Evolutionary conservation across 345 rosid genomes (phyloP), one percentile per base, ranked within the genome.

Genomic region (Mercurialis annua): DNA sequence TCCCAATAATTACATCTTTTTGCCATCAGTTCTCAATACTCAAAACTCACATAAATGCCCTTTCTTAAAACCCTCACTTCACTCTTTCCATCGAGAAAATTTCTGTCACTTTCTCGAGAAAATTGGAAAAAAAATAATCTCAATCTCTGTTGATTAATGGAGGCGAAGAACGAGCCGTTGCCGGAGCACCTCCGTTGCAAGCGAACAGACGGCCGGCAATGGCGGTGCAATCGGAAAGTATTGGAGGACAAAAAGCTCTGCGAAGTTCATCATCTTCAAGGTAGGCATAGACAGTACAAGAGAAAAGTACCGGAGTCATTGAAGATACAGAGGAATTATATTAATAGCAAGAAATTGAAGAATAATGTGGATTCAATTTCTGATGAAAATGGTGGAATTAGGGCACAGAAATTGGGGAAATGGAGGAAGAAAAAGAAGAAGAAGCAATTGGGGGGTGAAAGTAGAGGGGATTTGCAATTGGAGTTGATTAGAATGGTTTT

Each of bases 151-250:
- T 46, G 54, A 42, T 56, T 0, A 59, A 79, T 81, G 83, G 44
- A 40, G 44, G 81, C 71, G 70, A 83, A 49, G 33, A 87, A 76
- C 27, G 79, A 62, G 51, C 38, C 74, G 16, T 70, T 85, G 49
- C 92, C 97, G 21, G 97, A 94, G 74, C 84, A 89, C 75, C 84
- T 86, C 31, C 90, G 98, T 62, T 94, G 99, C 65, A 87, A 87
- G 60, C 77, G 99, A 62, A 91, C 95, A 7, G 99, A 94, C 67
- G 98, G 99, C 11, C 78, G 88, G 80, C 84, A 84, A 77, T 91
- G 99, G 99, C 78, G 99, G 79, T 94, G 99, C 85, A 75, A 70
- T 67, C 76, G 90, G 54, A 84, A 83, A n/a, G 98, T 89, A 23
- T 63, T 78, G 82, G 92, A 83, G 24, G 90, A 85, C 14, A 86